Percentiles rank a stretch among this genome's conserved stretches.
These are phyloP conservation scores for Stagonosporopsis rhizophila DNA, from an alignment of 2,329 filamentous ascomycete species.

Conservation along the genomic window DNA sequence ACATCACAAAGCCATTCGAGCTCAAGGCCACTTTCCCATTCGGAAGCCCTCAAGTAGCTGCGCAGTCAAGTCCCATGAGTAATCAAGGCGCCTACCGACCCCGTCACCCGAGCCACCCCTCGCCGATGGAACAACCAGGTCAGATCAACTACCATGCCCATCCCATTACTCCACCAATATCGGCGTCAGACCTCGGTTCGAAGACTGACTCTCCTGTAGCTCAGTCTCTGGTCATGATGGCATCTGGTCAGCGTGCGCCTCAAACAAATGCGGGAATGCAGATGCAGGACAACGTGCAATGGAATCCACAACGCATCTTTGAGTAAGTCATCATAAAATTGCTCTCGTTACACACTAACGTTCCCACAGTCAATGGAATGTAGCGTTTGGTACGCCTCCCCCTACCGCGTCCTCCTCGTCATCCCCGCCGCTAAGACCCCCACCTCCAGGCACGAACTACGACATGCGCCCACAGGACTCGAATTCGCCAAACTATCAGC, in stretches of 20 bases:
- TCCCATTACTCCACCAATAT: slow-evolving; percentile 82
- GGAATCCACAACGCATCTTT: slow-evolving; percentile 89
- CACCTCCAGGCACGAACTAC: slow-evolving; percentile 49
- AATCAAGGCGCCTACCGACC: slow-evolving; percentile 59
- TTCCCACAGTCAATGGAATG: slow-evolving; percentile 82
- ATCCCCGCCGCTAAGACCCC: slow-evolving; percentile 54
- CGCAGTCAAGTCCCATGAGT: slow-evolving; percentile 67
- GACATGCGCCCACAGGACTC: slow-evolving; percentile 48
- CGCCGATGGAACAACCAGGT: slow-evolving; percentile 59
- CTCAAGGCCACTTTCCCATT: slow-evolving; percentile 88
- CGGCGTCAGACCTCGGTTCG: slow-evolving; percentile 72
- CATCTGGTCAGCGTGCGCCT: slow-evolving; percentile 60
- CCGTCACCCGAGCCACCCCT: slow-evolving; percentile 56
- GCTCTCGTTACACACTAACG: slow-evolving; percentile 20
- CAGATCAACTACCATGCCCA: slow-evolving; percentile 72
- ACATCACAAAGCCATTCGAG: slow-evolving; percentile 83
- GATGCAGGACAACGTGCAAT: slow-evolving; percentile 69
- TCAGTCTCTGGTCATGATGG: slow-evolving; percentile 76
- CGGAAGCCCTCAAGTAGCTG: slow-evolving; percentile 74
- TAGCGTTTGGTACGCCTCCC: slow-evolving; percentile 79
- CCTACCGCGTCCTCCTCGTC: slow-evolving; percentile 52
- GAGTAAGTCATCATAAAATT: too few species aligned
- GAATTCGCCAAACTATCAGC: slow-evolving; percentile 42
- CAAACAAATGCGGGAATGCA: slow-evolving; percentile 62
- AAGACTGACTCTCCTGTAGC: slow-evolving; percentile 79